phyloP scores from a whole-genome alignment of 768 basidiomycete species.

The Suillus hirtellus region DNA sequence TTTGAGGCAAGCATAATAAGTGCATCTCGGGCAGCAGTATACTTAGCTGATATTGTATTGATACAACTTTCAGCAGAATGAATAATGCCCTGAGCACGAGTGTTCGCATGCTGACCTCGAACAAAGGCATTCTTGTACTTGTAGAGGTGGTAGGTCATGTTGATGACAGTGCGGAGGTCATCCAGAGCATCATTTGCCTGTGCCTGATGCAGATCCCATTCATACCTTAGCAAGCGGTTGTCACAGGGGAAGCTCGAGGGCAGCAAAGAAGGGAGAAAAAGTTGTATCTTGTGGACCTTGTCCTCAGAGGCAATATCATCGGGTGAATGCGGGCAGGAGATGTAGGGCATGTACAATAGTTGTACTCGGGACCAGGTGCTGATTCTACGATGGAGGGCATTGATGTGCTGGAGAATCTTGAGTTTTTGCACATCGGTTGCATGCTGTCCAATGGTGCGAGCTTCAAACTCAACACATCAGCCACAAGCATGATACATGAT shows the following conservation, averaged over 20 bases:
- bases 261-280: background rate
- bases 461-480: background rate
- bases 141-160: constrained; percentile 4
- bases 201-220: no score
- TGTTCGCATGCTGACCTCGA: background rate
- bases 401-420: constrained; percentile 1
- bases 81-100: background rate
- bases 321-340: background rate
- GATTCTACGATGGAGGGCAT: background rate
- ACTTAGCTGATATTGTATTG: background rate
- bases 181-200: no score
- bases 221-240: background rate
- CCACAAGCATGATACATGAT: background rate
- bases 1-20: background rate
- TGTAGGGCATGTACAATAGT: background rate
- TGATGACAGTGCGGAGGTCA: background rate
- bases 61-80: background rate
- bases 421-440: background rate
- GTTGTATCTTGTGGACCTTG: background rate
- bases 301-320: background rate
- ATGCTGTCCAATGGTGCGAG: background rate
- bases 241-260: background rate
- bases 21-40: background rate
- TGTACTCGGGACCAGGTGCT: background rate
- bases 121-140: background rate